Evolutionary conservation across 2,329 filamentous ascomycete species (phyloP).

Genomic region (Neonectria ditissima): DNA sequence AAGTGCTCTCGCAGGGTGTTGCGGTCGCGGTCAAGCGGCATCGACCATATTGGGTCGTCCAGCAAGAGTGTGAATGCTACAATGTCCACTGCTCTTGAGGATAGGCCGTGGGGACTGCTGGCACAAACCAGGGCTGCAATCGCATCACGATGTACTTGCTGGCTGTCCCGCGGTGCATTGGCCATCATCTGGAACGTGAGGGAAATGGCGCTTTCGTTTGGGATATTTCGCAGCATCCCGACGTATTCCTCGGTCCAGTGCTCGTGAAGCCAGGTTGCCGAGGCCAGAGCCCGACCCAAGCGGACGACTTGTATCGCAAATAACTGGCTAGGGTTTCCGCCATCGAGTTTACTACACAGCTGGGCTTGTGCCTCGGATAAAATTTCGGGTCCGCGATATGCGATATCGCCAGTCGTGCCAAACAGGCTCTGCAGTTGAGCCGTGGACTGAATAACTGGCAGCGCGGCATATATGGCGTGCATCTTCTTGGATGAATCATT

Average conservation of each 20-base stretch:
- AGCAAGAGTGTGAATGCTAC: neutral
- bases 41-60: constrained; percentile 8
- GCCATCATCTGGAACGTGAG: constrained; percentile 15
- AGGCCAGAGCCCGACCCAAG: constrained; percentile 21
- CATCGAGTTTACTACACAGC: constrained; percentile 10
- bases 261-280: constrained; percentile 26
- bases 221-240: constrained; percentile 12
- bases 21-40: constrained; percentile 20
- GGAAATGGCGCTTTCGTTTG: constrained; percentile 18
- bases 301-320: constrained; percentile 17
- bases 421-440: constrained; percentile 17
- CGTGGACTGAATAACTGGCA: constrained; percentile 12
- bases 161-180: constrained; percentile 1
- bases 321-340: constrained; percentile 13
- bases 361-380: constrained; percentile 10
- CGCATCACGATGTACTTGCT: constrained; percentile 8
- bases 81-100: neutral
- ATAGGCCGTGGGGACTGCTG: neutral
- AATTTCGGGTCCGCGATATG: constrained; percentile 5
- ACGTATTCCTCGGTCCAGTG: constrained; percentile 21
- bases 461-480: constrained; percentile 6
- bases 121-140: constrained; percentile 22
- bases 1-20: constrained; percentile 16
- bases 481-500: constrained; percentile 11
- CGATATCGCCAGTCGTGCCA: constrained; percentile 16